A percentile compares a stretch with the other conserved stretches of the same genome.
phyloP scores from a whole-genome alignment of 2,329 filamentous ascomycete genomes.

The Fusarium tjaetaba region DNA sequence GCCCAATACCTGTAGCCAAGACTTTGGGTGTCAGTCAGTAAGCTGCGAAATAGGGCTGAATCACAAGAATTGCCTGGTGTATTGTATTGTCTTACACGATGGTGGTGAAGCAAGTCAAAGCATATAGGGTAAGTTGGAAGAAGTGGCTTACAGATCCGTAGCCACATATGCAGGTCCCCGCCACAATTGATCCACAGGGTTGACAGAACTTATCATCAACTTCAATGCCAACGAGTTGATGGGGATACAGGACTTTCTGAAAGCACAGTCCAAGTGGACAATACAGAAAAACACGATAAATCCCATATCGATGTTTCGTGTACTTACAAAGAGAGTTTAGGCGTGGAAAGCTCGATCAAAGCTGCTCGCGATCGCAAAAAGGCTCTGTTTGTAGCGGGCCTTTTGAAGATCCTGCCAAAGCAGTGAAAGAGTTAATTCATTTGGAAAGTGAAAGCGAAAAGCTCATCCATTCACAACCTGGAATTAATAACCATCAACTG shows the following conservation, averaged over 20 bases:
- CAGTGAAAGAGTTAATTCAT: conserved; percentile 27
- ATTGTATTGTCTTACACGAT: background rate
- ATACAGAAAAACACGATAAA: background rate
- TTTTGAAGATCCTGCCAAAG: conserved; percentile 37
- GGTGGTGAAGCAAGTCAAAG: background rate
- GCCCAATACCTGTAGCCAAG: background rate
- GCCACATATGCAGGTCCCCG: conserved; percentile 27
- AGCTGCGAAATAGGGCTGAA: background rate
- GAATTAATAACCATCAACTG: background rate
- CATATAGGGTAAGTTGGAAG: background rate
- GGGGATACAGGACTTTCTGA: conserved; percentile 23
- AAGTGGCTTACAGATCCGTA: conserved; percentile 24
- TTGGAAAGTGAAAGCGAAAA: conserved; percentile 6
- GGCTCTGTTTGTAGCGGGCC: conserved; percentile 38
- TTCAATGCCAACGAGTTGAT: conserved; percentile 23
- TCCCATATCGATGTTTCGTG: conserved; percentile 2
- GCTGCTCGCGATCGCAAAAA: conserved; percentile 37
- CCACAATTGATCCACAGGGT: conserved; percentile 39
- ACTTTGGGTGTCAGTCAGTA: background rate
- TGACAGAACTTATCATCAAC: conserved; percentile 42
- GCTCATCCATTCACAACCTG: background rate
- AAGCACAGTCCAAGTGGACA: conserved; percentile 26
- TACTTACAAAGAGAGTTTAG: background rate
- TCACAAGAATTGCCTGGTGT: background rate
- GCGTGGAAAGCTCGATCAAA: conserved; percentile 17